A percentile compares a stretch with the other conserved stretches of the same genome.
These are phyloP conservation scores for Lactarius tabidus DNA, from an alignment of 768 basidiomycete species.

Conservation along the genomic window DNA sequence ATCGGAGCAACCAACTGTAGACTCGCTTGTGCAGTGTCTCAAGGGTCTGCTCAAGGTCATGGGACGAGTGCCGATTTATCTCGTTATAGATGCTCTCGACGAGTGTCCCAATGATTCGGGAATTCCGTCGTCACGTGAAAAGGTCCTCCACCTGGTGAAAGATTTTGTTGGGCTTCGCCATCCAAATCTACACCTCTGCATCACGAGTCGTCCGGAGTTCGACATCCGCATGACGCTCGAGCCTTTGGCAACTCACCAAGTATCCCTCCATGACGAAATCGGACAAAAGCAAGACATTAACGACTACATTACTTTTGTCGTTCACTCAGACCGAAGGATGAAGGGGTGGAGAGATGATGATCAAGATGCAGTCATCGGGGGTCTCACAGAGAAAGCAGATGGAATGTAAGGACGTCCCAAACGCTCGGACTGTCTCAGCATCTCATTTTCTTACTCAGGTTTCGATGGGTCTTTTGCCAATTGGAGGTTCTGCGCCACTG, in stretches of 20 bases:
- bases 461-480: not conserved
- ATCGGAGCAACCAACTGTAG: not conserved
- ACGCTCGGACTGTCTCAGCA: too few species aligned
- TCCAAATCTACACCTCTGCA: not conserved
- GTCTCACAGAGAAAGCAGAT: not conserved
- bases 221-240: not conserved
- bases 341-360: not conserved
- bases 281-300: too few species aligned
- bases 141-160: not conserved
- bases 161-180: not conserved
- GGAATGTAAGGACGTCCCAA: slow-evolving; percentile 5
- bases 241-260: not conserved
- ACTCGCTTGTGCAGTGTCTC: not conserved
- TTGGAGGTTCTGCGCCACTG: not conserved
- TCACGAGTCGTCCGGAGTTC: not conserved
- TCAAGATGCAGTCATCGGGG: fast-evolving
- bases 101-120: not conserved
- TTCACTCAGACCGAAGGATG: not conserved
- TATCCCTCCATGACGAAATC: not conserved
- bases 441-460: not conserved
- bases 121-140: not conserved
- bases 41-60: not conserved
- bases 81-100: not conserved
- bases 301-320: too few species aligned
- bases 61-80: not conserved